Evolutionary conservation across 2,329 filamentous ascomycete species (phyloP), one percentile per base, ranked within the genome.

Genomic region (Ceratocystis destructans): DNA sequence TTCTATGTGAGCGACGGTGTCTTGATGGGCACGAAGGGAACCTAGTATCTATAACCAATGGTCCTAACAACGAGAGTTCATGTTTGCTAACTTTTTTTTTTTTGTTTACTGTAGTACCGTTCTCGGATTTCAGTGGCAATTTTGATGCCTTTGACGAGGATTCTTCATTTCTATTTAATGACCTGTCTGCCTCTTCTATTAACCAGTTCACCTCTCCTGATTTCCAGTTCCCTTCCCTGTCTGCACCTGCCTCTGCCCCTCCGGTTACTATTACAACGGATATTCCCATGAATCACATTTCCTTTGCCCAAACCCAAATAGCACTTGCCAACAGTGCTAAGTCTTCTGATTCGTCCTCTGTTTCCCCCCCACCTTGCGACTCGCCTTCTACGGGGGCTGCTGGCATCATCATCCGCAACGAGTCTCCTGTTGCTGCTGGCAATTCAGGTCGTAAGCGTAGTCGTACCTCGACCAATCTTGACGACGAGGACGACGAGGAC

Each of bases 401-500:
- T 22, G 31, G 20, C 20, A 12, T 28, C 12, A 31, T 28, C 22
- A 20, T 10, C 7, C 22, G 20, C 53, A 57, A 31, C 22, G 17
- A 22, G 6, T 20, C 53, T 57, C 15, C 53, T 28, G 25, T 10
- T 15, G 22, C 53, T 33, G 15, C 53, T 28, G 5, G 8, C 25
- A 28, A 31, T 12, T 15, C 53, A 17, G 1, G 53, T 22, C 46
- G 46, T 22, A 67, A 67, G 62, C 66, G 66, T 45, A 62, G 53
- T 12, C 66, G 66, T 7, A 46, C 61, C 3, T 31, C 53, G 20
- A 45, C 62, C 62, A 62, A 67, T 31, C 25, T 65, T 31, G 65
- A 67, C 25, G 65, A 67, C 3, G 66, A 64, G 8, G 53, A 62
- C 48, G 37, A 68, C 15, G 66, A 68, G 31, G 66, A 68, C 50